phyloP scores from a whole-genome alignment of 2,329 filamentous ascomycete genomes.

The Aphanocladium album region DNA sequence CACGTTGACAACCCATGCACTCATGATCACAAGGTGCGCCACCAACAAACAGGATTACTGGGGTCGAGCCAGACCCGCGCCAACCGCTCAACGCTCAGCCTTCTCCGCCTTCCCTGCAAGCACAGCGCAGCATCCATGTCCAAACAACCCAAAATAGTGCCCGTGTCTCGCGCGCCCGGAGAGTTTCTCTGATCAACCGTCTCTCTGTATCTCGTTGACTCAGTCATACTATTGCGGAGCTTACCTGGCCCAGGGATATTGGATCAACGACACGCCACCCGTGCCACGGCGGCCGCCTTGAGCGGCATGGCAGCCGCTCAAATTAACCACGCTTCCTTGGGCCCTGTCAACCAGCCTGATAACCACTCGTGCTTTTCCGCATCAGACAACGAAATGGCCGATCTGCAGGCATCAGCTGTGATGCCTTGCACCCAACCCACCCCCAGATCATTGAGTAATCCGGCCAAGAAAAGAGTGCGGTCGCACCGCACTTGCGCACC shows the following conservation, averaged over 20 bases:
- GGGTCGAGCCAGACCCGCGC: neutral
- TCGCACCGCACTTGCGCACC: neutral
- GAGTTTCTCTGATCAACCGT: neutral
- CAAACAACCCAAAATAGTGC: neutral
- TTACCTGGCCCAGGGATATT: neutral
- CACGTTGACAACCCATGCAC: neutral
- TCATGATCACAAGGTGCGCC: neutral
- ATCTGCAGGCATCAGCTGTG: slow-evolving; percentile 4
- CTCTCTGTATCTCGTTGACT: neutral
- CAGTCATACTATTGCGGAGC: neutral
- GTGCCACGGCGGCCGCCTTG: neutral
- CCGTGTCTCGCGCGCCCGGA: neutral
- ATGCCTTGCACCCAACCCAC: neutral
- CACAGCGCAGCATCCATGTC: neutral
- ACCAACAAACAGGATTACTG: neutral
- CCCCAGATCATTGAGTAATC: neutral
- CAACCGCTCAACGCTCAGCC: neutral
- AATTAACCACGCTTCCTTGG: too few species aligned
- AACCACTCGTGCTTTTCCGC: neutral
- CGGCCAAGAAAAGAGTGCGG: neutral
- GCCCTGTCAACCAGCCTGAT: neutral
- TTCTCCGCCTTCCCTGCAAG: neutral
- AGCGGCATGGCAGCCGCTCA: neutral
- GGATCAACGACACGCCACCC: neutral
- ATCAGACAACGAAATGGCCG: neutral